Conservation (phyloP, 73 alveolate genomes). For the Paramecium octaurelia region DNA sequence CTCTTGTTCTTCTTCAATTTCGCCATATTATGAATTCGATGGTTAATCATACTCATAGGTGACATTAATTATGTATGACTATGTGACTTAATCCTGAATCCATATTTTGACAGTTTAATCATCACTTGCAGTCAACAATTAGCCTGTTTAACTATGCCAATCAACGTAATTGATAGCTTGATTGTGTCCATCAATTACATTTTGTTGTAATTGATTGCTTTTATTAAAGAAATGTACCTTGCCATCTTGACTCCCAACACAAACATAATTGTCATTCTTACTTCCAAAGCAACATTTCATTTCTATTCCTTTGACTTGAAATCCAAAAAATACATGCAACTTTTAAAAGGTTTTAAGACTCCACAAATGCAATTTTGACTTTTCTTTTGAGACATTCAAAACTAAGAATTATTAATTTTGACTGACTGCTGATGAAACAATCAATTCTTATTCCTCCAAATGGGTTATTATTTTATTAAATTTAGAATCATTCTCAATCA, state of each 20-base stretch:
- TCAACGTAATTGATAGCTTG: neutral
- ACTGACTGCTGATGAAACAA: neutral
- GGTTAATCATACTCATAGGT: neutral
- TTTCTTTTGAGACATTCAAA: neutral
- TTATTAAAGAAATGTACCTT: neutral
- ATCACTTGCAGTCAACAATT: constrained; percentile 21
- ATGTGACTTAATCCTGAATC: neutral
- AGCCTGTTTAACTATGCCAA: neutral
- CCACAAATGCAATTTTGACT: constrained; percentile 14
- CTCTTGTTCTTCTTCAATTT: neutral
- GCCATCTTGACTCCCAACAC: constrained; percentile 10
- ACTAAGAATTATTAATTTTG: neutral
- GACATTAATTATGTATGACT: neutral
- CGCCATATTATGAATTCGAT: neutral
- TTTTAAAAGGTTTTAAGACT: neutral
- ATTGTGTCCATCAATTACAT: neutral
- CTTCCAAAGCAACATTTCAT: neutral
- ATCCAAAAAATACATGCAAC: neutral
- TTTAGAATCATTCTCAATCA: neutral
- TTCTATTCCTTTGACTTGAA: neutral
- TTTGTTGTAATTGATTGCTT: neutral
- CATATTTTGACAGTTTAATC: neutral
- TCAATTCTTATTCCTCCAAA: constrained; percentile 2
- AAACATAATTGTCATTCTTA: neutral
- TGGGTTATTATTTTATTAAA: neutral